These are phyloP conservation scores for Amanita subjunquillea DNA, from an alignment of 768 basidiomycete species.

Conservation along the genomic window DNA sequence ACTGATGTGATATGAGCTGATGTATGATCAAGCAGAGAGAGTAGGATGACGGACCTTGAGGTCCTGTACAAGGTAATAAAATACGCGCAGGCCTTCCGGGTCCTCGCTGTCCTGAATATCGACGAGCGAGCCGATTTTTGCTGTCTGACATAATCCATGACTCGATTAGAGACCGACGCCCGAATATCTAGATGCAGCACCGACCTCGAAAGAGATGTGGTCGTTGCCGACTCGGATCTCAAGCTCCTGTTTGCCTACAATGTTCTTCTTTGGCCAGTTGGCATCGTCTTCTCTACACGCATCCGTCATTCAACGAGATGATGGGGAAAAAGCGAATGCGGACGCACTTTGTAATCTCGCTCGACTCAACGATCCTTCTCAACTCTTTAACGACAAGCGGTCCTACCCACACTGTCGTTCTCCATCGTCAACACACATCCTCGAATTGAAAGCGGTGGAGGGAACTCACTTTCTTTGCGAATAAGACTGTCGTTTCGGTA, in stretches of 20 bases:
- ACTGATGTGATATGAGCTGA: conserved; percentile 34
- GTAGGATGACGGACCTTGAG: conserved; percentile 54
- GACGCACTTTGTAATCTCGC: conserved; percentile 87
- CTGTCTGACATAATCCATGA: conserved; percentile 48
- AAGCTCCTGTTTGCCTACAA: conserved; percentile 96
- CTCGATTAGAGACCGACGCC: background rate
- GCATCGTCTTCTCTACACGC: conserved; percentile 85
- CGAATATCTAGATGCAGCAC: conserved; percentile 12
- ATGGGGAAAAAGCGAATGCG: background rate
- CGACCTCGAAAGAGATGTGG: conserved; percentile 93
- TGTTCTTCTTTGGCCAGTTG: conserved; percentile 99
- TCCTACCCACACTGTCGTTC: conserved; percentile 78
- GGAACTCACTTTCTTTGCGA: conserved; percentile 88
- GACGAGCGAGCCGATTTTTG: conserved; percentile 94
- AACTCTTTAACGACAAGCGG: conserved; percentile 90
- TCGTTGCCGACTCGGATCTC: conserved; percentile 92
- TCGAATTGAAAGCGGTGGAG: background rate
- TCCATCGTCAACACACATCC: background rate
- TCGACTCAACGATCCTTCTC: conserved; percentile 86
- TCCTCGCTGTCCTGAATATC: conserved; percentile 97
- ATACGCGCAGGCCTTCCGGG: conserved; percentile 93
- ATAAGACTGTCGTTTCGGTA: conserved; percentile 97
- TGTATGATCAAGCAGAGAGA: conserved; percentile 1
- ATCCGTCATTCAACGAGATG: background rate
- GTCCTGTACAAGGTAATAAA: conserved; percentile 98